A percentile compares a stretch with the other conserved stretches of the same genome.
Conservation (phyloP, 371 early-diverging fungal species). For the Apophysomyces trapeziformis region DNA sequence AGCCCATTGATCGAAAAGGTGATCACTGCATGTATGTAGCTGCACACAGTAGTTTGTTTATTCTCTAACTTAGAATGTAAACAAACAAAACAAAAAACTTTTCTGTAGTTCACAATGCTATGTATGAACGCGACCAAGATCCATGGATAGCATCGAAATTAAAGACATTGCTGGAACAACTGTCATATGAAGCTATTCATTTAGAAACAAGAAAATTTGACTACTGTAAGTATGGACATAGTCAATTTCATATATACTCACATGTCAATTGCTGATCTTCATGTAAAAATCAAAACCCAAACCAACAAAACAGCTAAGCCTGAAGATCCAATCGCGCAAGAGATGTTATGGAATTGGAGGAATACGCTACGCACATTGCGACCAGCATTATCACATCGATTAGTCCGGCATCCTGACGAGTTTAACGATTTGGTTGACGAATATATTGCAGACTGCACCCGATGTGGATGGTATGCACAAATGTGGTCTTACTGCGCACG, state of each 20-base stretch:
- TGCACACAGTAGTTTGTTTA: background rate
- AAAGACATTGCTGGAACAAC: slow-evolving; percentile 10
- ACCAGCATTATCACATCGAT: slow-evolving; percentile 32
- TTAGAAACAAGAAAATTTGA: background rate
- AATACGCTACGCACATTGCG: slow-evolving; percentile 37
- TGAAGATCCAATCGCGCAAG: slow-evolving; percentile 35
- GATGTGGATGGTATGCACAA: slow-evolving; percentile 37
- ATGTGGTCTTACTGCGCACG: slow-evolving; percentile 35
- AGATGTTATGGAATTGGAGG: slow-evolving; percentile 50
- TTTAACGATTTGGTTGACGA: slow-evolving; percentile 31
- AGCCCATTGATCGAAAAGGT: slow-evolving; percentile 7
- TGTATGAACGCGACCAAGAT: slow-evolving; percentile 41
- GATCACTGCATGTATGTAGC: slow-evolving; percentile 23
- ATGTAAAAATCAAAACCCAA: background rate
- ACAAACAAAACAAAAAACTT: slow-evolving; percentile 9
- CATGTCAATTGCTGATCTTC: background rate
- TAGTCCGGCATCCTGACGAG: slow-evolving; percentile 29
- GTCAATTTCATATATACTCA: no score
- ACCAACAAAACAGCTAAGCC: background rate
- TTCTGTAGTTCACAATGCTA: slow-evolving; percentile 24
- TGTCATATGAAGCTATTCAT: slow-evolving; percentile 1
- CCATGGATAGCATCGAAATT: slow-evolving; percentile 41
- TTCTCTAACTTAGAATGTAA: background rate
- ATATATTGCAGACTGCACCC: slow-evolving; percentile 40
- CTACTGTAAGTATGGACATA: background rate